Conservation (phyloP, 139 green algal genomes). For the Picochlorum sp. region DNA sequence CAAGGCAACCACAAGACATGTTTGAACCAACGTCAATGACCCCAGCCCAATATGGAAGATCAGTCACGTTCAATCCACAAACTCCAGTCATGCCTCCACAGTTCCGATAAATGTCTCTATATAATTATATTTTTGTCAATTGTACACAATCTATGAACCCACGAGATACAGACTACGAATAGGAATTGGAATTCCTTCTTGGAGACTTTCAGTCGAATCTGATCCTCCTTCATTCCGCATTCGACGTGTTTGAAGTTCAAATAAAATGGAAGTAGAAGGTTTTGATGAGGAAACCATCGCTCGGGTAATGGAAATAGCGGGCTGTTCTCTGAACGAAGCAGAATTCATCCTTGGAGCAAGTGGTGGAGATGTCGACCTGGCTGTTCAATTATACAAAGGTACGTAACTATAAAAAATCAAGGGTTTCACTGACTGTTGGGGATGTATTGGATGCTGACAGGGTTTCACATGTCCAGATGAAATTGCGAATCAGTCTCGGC, state of each 20-base stretch:
- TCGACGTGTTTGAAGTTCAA: too few relatives aligned
- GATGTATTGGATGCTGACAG: neutral
- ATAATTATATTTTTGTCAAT: too few relatives aligned
- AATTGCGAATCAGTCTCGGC: constrained; percentile 10
- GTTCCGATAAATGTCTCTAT: constrained; percentile 41
- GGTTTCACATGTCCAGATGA: neutral
- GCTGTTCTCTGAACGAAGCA: constrained; percentile 30
- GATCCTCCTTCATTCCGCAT: too few relatives aligned
- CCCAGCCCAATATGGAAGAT: constrained; percentile 31
- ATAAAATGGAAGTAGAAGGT: constrained; percentile 7
- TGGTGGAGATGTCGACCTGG: constrained; percentile 38
- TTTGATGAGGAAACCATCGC: constrained; percentile 19
- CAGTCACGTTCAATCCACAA: constrained; percentile 45
- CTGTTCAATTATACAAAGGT: constrained; percentile 44
- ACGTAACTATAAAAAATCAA: neutral
- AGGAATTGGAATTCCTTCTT: neutral
- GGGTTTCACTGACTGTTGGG: too few relatives aligned
- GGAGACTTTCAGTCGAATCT: too few relatives aligned
- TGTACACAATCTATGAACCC: too few relatives aligned
- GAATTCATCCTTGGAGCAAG: constrained; percentile 42
- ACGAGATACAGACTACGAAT: neutral
- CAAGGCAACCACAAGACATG: constrained; percentile 11
- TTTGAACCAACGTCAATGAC: constrained; percentile 8
- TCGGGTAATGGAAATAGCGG: constrained; percentile 36
- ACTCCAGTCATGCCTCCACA: constrained; percentile 55